These are phyloP conservation scores for Rhododendron simsii DNA, from an alignment of 148 eudicot genomes.

Conservation along the genomic window DNA sequence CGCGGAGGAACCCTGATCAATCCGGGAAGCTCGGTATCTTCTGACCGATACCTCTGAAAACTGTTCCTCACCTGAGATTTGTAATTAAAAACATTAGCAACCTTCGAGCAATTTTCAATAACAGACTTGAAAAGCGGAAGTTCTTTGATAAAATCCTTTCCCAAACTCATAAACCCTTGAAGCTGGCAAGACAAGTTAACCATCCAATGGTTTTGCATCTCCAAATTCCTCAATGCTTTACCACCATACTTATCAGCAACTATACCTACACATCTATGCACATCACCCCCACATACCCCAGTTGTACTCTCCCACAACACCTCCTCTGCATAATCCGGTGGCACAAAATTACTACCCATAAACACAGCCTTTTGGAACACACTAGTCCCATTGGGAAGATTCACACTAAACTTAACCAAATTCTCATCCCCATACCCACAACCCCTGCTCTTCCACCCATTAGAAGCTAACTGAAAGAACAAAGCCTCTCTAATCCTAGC, in stretches of 20 bases:
- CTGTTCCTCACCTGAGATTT: slow-evolving; percentile 26
- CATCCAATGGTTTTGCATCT: slow-evolving; percentile 19
- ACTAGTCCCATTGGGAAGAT: slow-evolving; percentile 17
- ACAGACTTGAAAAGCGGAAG: slow-evolving; percentile 26
- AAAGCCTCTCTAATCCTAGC: slow-evolving; percentile 10
- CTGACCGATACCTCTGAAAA: slow-evolving; percentile 24
- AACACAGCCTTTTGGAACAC: slow-evolving; percentile 16
- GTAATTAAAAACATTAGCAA: slow-evolving; percentile 26
- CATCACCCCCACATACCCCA: slow-evolving; percentile 1
- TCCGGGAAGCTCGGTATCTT: slow-evolving; percentile 20
- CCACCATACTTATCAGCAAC: slow-evolving; percentile 13
- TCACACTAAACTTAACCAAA: slow-evolving; percentile 14
- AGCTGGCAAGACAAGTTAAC: slow-evolving; percentile 32
- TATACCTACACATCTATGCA: slow-evolving; percentile 20
- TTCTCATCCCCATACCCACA: slow-evolving; percentile 14
- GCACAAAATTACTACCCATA: neutral
- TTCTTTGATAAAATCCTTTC: slow-evolving; percentile 28
- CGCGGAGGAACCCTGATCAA: slow-evolving; percentile 28
- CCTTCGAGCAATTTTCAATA: slow-evolving; percentile 25
- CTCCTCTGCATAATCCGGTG: slow-evolving; percentile 17
- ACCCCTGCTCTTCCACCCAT: slow-evolving; percentile 15
- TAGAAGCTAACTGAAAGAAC: slow-evolving; percentile 17
- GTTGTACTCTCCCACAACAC: slow-evolving; percentile 7
- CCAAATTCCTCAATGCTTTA: slow-evolving; percentile 16
- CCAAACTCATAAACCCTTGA: slow-evolving; percentile 26